Base-by-base conservation (phyloP, 2,329 filamentous ascomycete species). In the Scolecobasidium constrictum region DNA sequence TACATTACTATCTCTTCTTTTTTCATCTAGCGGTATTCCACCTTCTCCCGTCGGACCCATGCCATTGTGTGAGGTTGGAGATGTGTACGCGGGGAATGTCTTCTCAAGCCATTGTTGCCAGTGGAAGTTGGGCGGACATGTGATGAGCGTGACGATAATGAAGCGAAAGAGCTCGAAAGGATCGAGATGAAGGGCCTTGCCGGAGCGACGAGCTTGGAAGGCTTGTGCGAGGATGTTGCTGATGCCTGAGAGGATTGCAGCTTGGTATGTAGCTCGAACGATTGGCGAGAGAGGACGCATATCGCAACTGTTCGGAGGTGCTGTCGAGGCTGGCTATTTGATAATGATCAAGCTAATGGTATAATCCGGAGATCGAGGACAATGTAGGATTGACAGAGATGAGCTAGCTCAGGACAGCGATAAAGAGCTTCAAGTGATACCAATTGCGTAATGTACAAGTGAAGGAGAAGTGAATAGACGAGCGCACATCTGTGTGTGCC, bases 91-190 rank as follows among this genome's bases (percentile, higher is more conserved):
- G 0, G 87, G 87, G 55, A 86, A 92, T 3, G 69, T 63, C 4
- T 73, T 66, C 62, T 94, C 87, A 41, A 94, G 71, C 56, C 74
- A 84, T 34, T 77, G 72, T 68, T 94, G 87, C 87, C 86, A 94
- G 53, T 85, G 58, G 56, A 86, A 86, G 62, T 95, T 94, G 26
- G 26, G 26, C 26, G 26, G 26, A 31, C 26, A 31, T 9, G 26
- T 31, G n/a, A 31, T 31, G 26, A 31, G 26, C 9, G 26, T 31
- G 9, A 31, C 26, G 9, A 31, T n/a, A 31, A 31, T 31, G 26
- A 31, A 31, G 26, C 26, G 26, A 31, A 31, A n/a, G 9, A 31
- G 26, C 26, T 31, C 26, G 26, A 31, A 9, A 7, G 26, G 26
- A 31, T 31, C n/a, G 26, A 31, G 9, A 7, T 31, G 26, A 7